phyloP scores from a whole-genome alignment of 176 grass and related monocot genomes.

The Ananas comosus region DNA sequence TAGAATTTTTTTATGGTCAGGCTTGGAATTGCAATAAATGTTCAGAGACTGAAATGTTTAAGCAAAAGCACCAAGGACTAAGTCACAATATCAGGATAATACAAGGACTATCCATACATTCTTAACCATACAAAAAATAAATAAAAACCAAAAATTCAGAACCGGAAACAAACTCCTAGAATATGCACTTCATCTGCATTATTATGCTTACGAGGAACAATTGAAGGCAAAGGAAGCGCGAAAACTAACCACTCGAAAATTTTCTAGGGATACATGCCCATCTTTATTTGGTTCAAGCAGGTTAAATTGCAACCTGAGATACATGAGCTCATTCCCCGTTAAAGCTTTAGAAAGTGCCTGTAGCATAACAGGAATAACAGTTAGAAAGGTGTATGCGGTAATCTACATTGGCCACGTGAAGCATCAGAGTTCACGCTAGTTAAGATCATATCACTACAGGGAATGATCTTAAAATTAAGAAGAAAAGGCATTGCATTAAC shows the following conservation, averaged over 20 bases:
- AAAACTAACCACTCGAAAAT: constrained; percentile 64
- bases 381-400: constrained; percentile 3
- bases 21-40: no score
- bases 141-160: constrained; percentile 14
- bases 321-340: constrained; percentile 79
- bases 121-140: neutral
- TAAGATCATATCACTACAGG: no score
- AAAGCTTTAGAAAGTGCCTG: constrained; percentile 92
- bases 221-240: constrained; percentile 11
- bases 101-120: no score
- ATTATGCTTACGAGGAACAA: constrained; percentile 14
- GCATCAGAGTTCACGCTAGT: no score
- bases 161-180: neutral
- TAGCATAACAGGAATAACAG: constrained; percentile 19
- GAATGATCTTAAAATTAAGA: no score
- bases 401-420: constrained; percentile 3
- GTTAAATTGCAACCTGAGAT: constrained; percentile 76
- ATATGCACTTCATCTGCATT: constrained; percentile 4
- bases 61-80: no score
- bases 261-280: constrained; percentile 62
- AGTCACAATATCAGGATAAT: no score
- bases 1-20: no score
- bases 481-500: no score
- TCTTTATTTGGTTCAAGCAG: constrained; percentile 73
- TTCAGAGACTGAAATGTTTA: no score